Evolutionary conservation across 2,329 filamentous ascomycete species (phyloP).

Genomic region (Penicillium hesseltinei): DNA sequence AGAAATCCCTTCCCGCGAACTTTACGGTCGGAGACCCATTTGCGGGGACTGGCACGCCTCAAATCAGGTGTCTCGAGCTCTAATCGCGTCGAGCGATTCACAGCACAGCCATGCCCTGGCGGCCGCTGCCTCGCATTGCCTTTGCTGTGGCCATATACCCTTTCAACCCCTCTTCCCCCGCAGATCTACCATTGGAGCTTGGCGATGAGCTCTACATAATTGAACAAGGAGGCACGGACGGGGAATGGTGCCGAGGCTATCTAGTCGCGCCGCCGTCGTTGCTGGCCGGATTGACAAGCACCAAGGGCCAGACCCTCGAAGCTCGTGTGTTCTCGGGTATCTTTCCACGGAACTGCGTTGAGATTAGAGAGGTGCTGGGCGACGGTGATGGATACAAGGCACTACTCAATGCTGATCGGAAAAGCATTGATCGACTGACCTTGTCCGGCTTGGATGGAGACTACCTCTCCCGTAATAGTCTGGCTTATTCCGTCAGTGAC

Average conservation of each 20-base stretch:
- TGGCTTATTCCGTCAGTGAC: slow-evolving; percentile 27
- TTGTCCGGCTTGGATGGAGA: slow-evolving; percentile 28
- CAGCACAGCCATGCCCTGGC: slow-evolving; percentile 76
- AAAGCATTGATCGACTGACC: slow-evolving; percentile 37
- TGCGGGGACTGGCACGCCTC: slow-evolving; percentile 22
- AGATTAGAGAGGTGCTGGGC: slow-evolving; percentile 87
- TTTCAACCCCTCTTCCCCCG: slow-evolving; percentile 79
- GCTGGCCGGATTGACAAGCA: slow-evolving; percentile 83
- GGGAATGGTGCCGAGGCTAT: slow-evolving; percentile 92
- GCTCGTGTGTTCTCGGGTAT: slow-evolving; percentile 98
- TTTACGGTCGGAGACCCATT: slow-evolving; percentile 21
- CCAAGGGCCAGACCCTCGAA: slow-evolving; percentile 89
- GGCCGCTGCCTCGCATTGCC: slow-evolving; percentile 91
- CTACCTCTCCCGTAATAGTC: slow-evolving; percentile 26
- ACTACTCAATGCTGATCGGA: slow-evolving; percentile 34
- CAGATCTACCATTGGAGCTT: slow-evolving; percentile 93
- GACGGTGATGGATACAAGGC: slow-evolving; percentile 56
- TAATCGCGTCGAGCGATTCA: slow-evolving; percentile 4
- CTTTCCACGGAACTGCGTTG: slow-evolving; percentile 90
- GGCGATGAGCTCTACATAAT: slow-evolving; percentile 99
- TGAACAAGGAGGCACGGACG: slow-evolving; percentile 81
- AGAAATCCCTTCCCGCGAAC: slow-evolving; percentile 9
- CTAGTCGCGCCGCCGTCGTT: slow-evolving; percentile 90
- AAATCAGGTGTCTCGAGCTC: slow-evolving; percentile 12
- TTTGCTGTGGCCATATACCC: slow-evolving; percentile 97